phyloP scores from a whole-genome alignment of 2,329 filamentous ascomycete species.

The Tolypocladium cylindrosporum region DNA sequence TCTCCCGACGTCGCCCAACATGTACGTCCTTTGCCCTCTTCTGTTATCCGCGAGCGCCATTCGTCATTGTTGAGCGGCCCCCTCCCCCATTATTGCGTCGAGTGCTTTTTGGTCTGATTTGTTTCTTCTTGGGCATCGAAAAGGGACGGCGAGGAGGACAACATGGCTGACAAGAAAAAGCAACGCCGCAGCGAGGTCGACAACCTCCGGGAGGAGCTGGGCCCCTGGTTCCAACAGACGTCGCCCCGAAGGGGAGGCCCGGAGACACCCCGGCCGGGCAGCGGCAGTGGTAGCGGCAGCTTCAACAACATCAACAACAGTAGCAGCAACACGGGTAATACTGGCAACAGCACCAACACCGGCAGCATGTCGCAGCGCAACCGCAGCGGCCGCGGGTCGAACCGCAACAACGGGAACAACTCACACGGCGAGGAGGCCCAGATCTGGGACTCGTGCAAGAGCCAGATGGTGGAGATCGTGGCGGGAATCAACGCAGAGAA shows the following conservation, averaged over 20 bases:
- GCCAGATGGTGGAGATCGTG: conserved; percentile 28
- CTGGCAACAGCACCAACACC: background rate
- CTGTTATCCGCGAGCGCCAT: background rate
- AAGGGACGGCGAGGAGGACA: background rate
- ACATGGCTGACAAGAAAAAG: conserved; percentile 24
- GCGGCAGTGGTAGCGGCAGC: conserved; percentile 7
- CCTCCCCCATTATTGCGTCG: background rate
- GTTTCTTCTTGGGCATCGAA: background rate
- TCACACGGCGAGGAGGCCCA: conserved; percentile 32
- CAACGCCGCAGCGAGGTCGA: conserved; percentile 21
- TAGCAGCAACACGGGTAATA: conserved; percentile 6
- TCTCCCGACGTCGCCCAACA: background rate
- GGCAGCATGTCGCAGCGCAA: conserved; percentile 32
- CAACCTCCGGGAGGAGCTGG: conserved; percentile 23
- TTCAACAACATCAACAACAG: background rate
- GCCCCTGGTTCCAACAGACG: conserved; percentile 20
- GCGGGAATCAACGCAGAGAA: conserved; percentile 31
- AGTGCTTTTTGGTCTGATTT: background rate
- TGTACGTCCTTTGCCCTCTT: background rate
- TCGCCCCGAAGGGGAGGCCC: conserved; percentile 12
- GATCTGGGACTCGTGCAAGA: conserved; percentile 31
- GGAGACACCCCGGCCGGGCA: conserved; percentile 3
- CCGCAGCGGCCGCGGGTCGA: conserved; percentile 32
- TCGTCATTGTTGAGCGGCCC: background rate
- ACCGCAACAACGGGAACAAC: conserved; percentile 30